Evolutionary conservation across 192 early-diverging fungal species (phyloP), one percentile per base, ranked within the genome.

Genomic region (Gaertneriomyces sp.): DNA sequence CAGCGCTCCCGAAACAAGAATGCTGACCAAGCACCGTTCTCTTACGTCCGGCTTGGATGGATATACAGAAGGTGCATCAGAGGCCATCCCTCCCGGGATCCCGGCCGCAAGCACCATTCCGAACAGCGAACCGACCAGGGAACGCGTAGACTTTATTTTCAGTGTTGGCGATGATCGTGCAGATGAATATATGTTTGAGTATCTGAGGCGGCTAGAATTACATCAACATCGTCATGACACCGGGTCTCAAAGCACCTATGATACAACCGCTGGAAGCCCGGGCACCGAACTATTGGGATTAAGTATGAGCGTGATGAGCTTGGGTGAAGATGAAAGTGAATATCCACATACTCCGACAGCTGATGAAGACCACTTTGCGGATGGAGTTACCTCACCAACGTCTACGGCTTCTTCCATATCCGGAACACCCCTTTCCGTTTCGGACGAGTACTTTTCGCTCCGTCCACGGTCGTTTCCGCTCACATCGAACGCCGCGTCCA

Each of bases 161-260:
- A 73, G 77, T 8, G 70, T 92, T 17, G 91, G 91, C 6, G 88
- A 91, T 51, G 90, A 92, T 68, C 84, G 89, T 5, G 72, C 87
- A 4, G 90, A 93, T 56, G 91, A 93, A 71, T 87, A 83, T 51
- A 88, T 93, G 88, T 93, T 93, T 78, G 81, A 78, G 49, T 85
- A 81, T 53, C 70, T 90, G 1, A 43, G 60, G 25, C 69, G 66
- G 47, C 66, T 73, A 25, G 66, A 74, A 44, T 7, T 61, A 11
- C 74, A 67, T 44, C 47, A 43, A 53, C 44, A 55, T 42, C 16
- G 42, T 41, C 65, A 70, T 11, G 55, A 53, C 6, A 25, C 63
- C 40, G 20, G 63, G 43, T 42, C 33, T 14, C 33, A 56, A 10
- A 9, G 14, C 4, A 16, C 61, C 3, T 11, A 41, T 69, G 60